Conservation (phyloP, 192 early-diverging fungal species). For the Linnemannia hyalina region DNA sequence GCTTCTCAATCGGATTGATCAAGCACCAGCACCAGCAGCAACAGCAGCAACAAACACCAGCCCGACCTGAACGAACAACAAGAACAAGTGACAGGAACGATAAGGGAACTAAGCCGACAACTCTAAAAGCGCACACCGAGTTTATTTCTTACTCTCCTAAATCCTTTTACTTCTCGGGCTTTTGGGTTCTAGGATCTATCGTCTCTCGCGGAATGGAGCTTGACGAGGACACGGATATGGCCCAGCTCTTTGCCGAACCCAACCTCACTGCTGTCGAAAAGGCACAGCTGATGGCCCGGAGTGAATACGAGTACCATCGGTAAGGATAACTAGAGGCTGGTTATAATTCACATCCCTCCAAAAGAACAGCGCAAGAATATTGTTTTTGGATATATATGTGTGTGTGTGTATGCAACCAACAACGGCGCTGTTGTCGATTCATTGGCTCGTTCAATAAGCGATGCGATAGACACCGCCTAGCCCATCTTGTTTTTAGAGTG, state of each 20-base stretch:
- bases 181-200: slow-evolving; percentile 24
- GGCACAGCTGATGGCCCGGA: slow-evolving; percentile 29
- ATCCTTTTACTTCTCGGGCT: background rate
- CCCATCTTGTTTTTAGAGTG: background rate
- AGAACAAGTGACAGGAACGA: background rate
- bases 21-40: background rate
- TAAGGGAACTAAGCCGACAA: background rate
- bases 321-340: slow-evolving; percentile 6
- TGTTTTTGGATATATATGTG: background rate
- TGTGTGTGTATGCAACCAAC: background rate
- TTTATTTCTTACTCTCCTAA: background rate
- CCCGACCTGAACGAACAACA: background rate
- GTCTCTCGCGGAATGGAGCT: slow-evolving; percentile 32
- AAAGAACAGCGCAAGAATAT: background rate
- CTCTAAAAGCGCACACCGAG: too few species aligned
- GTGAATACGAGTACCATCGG: slow-evolving; percentile 50
- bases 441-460: background rate
- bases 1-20: background rate
- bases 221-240: slow-evolving; percentile 53
- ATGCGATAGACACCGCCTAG: background rate
- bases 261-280: slow-evolving; percentile 37
- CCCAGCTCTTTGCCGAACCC: slow-evolving; percentile 36
- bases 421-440: background rate
- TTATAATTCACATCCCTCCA: background rate
- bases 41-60: background rate